Base-by-base conservation (phyloP, 1,284 basidiomycete genomes). In the Cerioporus squamosus region DNA sequence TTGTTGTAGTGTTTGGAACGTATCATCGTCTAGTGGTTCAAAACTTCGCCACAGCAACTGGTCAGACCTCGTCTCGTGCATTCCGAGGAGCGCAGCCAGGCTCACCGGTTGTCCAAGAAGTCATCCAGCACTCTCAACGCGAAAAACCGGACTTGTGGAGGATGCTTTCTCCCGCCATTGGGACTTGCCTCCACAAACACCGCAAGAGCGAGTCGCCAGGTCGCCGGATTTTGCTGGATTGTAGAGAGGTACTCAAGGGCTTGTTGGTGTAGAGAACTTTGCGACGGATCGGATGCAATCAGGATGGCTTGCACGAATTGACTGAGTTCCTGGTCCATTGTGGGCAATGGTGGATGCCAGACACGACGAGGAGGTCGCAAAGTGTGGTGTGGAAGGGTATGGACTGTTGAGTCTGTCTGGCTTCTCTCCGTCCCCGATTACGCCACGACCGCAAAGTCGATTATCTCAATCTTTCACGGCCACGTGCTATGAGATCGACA, bases 81-180 rank as follows among this genome's bases (percentile, higher is more conserved):
- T 3, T n/a, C 44, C 3, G 8, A 22, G 12, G 48, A 23, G 29
- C 14, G 2, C 24, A 26, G 5, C 47, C 40, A 31, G 10, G 78
- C 91, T 79, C 72, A 93, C 93, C 88, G 83, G 73, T 88, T 89
- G 67, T 93, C 91, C 60, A 96, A 80, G 70, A 93, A 94, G 55
- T 94, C 92, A 62, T 94, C 92, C 57, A 97, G 75, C 56, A 97
- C 85, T 60, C 93, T 86, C 64, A 97, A 78, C 23, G 90, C 92
- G 73, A 92, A 95, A 77, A 96, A 91, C 56, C 94, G 83, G 42
- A 85, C 91, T 68, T 94, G 86, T 45, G 85, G 74, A 22, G 86
- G 84, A 73, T 93, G 85, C 74, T 87, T 91, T 68, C 84, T 79
- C 31, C 73, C 67, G 29, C 86, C 86, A 64, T 85, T 83, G 29